Evolutionary conservation across 139 green algal species (phyloP), one percentile per base, ranked within the genome.

Genomic region (Nannochloris sp.): DNA sequence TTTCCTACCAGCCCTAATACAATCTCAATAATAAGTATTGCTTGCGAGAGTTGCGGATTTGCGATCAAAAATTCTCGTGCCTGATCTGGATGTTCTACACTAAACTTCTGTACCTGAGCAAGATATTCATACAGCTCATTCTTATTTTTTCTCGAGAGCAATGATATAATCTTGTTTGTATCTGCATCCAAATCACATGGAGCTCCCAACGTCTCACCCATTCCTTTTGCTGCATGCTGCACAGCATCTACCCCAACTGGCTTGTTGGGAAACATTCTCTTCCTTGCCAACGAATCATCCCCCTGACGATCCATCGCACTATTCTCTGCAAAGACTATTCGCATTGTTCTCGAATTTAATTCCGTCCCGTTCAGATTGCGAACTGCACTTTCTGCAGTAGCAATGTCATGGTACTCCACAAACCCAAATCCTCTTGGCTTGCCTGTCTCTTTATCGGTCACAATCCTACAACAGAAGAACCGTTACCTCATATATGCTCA

Each of bases 401-500:
- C 66, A 5, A 82, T 73, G 76, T 98, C 93, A 59, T 78, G 84
- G 65, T 85, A 98, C 61, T 98, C 93, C 29, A 82, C 87, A 53
- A 98, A 98, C 1, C 84, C 92, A 72, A 92, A 98, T 16, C 92
- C 92, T 31, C 96, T 95, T 2, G 83, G 78, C 68, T 90, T 95
- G 19, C 92, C 92, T 1, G 89, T 95, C 12, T 98, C 91, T 5
- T 84, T 75, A 34, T 98, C 92, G 2, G 65, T 83, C n/a, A 96
- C 85, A 36, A 98, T 62, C 67, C 90, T 95, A 78, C 55, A 54
- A 19, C 18, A 25, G n/a, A 15, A 64, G 18, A 57, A 31, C 1
- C 12, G 7, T 3, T 25, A 57, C 8, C 19, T 18, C 19, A 51
- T 23, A 25, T 16, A n/a, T 56, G 44, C 18, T 24, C 46, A 24